A percentile compares a stretch with the other conserved stretches of the same genome.
Conservation (phyloP, 148 eudicot species). For the Rheum nobile region DNA sequence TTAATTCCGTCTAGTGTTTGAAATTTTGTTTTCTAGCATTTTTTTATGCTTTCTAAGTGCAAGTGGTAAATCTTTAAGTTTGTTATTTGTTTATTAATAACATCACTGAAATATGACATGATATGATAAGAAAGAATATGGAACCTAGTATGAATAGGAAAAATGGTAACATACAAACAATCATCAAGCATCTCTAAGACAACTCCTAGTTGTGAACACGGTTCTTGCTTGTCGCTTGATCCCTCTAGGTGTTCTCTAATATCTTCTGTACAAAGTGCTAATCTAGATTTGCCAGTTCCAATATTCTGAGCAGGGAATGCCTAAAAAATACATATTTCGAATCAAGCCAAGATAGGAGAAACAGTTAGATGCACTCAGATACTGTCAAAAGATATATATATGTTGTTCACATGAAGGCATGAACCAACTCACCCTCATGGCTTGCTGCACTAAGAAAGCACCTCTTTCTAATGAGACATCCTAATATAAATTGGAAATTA, state of each 20-base stretch:
- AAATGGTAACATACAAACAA: conserved; percentile 52
- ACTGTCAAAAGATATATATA: not conserved
- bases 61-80: no score
- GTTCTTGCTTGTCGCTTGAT: no score
- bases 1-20: no score
- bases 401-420: not conserved
- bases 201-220: conserved; percentile 89
- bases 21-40: no score
- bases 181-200: conserved; percentile 92
- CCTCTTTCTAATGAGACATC: conserved; percentile 98
- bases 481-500: no score
- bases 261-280: no score
- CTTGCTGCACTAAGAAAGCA: conserved; percentile 86
- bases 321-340: conserved; percentile 24
- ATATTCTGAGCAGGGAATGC: conserved; percentile 92
- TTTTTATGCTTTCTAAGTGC: no score
- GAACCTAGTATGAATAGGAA: not conserved
- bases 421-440: conserved; percentile 73
- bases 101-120: not conserved
- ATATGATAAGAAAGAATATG: not conserved
- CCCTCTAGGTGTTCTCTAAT: no score
- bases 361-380: no score
- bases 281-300: no score
- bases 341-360: not conserved
- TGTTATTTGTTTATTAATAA: no score